Percentiles rank a stretch among this genome's conserved stretches.
phyloP scores from a whole-genome alignment of 31 red algal genomes.

The Asparagopsis taxiformis region DNA sequence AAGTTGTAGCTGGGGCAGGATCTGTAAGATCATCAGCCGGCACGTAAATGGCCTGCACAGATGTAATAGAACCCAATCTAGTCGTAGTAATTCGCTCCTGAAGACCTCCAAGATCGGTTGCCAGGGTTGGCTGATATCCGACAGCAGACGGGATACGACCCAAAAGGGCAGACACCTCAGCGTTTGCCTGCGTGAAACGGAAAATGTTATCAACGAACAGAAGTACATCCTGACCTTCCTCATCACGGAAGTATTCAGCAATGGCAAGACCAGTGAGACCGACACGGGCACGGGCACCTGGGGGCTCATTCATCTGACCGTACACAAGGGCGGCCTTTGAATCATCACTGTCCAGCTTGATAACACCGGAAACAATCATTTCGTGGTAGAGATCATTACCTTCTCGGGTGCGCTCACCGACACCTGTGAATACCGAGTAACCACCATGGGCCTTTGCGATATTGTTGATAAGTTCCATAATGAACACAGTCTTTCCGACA shows the following conservation, averaged over 20 bases:
- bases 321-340: constrained; percentile 98
- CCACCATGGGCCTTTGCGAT: constrained; percentile 99
- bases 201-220: constrained; percentile 99
- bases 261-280: constrained; percentile 97
- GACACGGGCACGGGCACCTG: constrained; percentile 97
- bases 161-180: constrained; percentile 99
- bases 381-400: constrained; percentile 99
- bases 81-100: constrained; percentile 99
- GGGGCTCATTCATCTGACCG: constrained; percentile 99
- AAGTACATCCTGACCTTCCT: constrained; percentile 99
- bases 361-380: constrained; percentile 96
- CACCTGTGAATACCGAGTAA: constrained; percentile 98
- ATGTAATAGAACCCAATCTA: constrained; percentile 95
- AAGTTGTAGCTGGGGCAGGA: constrained; percentile 99
- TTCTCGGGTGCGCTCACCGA: constrained; percentile 99
- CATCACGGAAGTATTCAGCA: constrained; percentile 99
- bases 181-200: constrained; percentile 98
- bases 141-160: constrained; percentile 99
- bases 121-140: constrained; percentile 98
- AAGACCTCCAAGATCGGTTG: constrained; percentile 94
- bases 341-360: constrained; percentile 87
- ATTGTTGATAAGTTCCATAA: constrained; percentile 99
- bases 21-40: constrained; percentile 99
- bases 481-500: constrained; percentile 99
- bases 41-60: constrained; percentile 99